Conservation (phyloP, 2,329 filamentous ascomycete genomes). For the Aspergillus fructus region DNA sequence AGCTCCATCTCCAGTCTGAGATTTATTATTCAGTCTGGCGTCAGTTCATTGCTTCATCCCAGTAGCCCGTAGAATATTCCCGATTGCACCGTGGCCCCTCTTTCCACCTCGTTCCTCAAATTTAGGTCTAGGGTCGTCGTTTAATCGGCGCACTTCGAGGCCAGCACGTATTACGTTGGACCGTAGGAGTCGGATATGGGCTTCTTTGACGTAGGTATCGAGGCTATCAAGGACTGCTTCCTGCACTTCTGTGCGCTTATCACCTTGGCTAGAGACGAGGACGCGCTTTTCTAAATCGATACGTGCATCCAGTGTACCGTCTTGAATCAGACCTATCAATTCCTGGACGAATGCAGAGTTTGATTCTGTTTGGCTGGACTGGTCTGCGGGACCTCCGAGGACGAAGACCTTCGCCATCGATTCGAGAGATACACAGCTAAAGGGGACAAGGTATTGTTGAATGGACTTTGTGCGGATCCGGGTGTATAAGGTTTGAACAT, state of each 20-base stretch:
- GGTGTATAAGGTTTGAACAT: conserved; percentile 69
- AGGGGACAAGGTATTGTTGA: conserved; percentile 86
- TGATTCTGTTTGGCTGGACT: conserved; percentile 63
- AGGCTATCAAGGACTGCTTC: conserved; percentile 66
- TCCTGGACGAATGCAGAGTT: conserved; percentile 54
- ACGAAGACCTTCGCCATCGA: conserved; percentile 78
- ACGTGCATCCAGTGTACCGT: conserved; percentile 69
- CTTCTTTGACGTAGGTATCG: conserved; percentile 69
- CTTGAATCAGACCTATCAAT: conserved; percentile 73
- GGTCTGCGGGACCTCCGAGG: conserved; percentile 33
- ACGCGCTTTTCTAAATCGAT: conserved; percentile 83
- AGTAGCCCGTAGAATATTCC: conserved; percentile 11
- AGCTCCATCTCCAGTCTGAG: neutral
- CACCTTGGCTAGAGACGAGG: conserved; percentile 68
- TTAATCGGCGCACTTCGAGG: conserved; percentile 61
- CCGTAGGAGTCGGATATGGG: conserved; percentile 72
- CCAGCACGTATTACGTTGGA: conserved; percentile 75
- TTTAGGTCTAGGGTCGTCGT: conserved; percentile 14
- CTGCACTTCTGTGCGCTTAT: conserved; percentile 70
- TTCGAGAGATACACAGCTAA: conserved; percentile 78
- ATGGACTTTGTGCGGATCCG: conserved; percentile 87
- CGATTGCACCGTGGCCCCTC: conserved; percentile 5
- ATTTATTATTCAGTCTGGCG: neutral
- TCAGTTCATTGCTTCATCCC: conserved; percentile 11
- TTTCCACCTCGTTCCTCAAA: conserved; percentile 13